Evolutionary conservation across 1,139 yeast species (phyloP).

Genomic region (Sugiyamaella castrensis): DNA sequence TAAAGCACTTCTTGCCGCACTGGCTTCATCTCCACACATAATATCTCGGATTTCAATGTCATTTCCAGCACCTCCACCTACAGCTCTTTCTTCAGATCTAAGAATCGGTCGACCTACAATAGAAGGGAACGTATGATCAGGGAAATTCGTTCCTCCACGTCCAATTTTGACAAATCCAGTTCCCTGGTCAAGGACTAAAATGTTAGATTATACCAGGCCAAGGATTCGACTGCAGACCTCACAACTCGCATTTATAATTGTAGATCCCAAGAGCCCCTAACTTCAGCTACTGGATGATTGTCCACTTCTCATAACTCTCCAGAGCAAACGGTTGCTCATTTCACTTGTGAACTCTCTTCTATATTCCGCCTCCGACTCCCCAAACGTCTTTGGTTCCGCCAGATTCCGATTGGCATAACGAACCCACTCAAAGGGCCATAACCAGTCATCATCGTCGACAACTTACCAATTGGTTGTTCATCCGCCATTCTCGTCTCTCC

Average conservation of each 20-base stretch:
- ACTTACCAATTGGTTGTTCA: slow-evolving; percentile 13
- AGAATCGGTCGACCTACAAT: slow-evolving; percentile 97
- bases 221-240: no score
- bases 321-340: no score
- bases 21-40: slow-evolving; percentile 97
- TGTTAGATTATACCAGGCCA: background rate
- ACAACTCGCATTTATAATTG: no score
- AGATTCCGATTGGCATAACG: no score
- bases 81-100: slow-evolving; percentile 90
- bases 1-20: slow-evolving; percentile 81
- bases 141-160: slow-evolving; percentile 94
- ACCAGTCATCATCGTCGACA: background rate
- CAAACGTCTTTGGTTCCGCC: no score
- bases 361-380: no score
- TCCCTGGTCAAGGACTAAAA: slow-evolving; percentile 89
- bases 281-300: no score
- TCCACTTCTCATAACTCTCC: no score
- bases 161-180: slow-evolving; percentile 91
- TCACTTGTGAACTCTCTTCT: no score
- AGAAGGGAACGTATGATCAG: slow-evolving; percentile 97
- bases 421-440: no score
- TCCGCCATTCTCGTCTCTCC: slow-evolving; percentile 3
- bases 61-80: slow-evolving; percentile 29
- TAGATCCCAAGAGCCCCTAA: no score
- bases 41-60: slow-evolving; percentile 69